A percentile compares a stretch with the other conserved stretches of the same genome.
These are phyloP conservation scores for Eucalyptus pumila DNA, from an alignment of 345 rosid species.

Conservation along the genomic window DNA sequence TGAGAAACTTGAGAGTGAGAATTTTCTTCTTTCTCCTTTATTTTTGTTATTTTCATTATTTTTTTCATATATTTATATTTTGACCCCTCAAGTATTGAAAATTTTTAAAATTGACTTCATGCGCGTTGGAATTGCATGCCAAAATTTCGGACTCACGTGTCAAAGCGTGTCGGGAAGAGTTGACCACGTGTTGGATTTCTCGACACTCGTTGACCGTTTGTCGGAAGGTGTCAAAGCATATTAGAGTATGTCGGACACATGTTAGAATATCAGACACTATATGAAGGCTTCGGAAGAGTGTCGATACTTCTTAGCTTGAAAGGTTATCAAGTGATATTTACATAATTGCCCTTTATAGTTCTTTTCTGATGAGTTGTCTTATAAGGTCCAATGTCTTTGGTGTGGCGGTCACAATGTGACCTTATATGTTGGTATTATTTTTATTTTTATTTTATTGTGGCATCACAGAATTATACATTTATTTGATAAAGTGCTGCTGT, in stretches of 20 bases:
- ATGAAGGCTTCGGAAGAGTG: accelerated
- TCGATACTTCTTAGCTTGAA: no score
- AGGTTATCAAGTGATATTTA: no score
- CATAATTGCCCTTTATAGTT: not conserved
- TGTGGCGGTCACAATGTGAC: not conserved
- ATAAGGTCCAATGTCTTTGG: not conserved
- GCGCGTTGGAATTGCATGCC: no score
- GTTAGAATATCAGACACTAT: accelerated
- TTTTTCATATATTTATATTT: no score
- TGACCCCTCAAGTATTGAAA: no score
- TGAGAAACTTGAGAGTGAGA: no score
- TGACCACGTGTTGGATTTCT: accelerated
- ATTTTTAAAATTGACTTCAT: no score
- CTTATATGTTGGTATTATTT: not conserved
- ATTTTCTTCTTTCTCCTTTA: no score
- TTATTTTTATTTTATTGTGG: not conserved
- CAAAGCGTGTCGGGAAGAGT: accelerated
- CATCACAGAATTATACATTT: not conserved
- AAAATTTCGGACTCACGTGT: no score
- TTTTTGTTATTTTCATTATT: no score
- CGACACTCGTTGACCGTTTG: accelerated
- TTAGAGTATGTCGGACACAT: accelerated
- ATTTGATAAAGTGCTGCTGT: not conserved
- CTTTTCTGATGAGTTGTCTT: not conserved
- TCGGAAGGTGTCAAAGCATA: accelerated